Conservation (phyloP, 1,139 yeast genomes). For the Saccharomyces hybrid region DNA sequence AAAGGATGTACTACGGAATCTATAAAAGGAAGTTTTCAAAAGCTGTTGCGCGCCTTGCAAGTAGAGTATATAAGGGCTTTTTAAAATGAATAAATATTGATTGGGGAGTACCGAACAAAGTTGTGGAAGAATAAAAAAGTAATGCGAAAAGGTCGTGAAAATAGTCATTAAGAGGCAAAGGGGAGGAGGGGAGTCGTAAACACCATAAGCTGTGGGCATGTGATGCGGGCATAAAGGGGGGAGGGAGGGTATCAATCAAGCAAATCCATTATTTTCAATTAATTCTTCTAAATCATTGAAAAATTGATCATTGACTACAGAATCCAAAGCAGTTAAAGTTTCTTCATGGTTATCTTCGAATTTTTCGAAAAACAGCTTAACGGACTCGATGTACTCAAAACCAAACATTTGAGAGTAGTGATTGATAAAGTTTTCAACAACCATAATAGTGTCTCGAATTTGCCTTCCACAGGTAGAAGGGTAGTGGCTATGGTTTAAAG, state of each 20-base stretch:
- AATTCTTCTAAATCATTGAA: constrained; percentile 9
- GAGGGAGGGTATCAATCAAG: background rate
- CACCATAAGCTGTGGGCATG: background rate
- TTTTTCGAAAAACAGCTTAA: constrained; percentile 15
- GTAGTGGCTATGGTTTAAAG: constrained; percentile 4
- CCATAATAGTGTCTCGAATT: constrained; percentile 11
- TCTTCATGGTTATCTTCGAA: constrained; percentile 4
- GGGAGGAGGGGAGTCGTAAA: background rate
- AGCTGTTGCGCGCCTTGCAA: background rate
- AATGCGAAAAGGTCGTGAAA: background rate
- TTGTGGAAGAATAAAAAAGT: background rate
- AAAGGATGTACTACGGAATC: background rate
- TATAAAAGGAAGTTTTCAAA: background rate
- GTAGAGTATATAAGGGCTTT: background rate
- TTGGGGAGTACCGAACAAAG: background rate
- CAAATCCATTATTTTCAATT: constrained; percentile 6
- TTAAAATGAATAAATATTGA: background rate
- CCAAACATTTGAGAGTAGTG: constrained; percentile 21
- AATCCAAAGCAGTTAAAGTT: constrained; percentile 7
- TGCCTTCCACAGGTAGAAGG: constrained; percentile 1
- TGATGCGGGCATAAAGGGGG: background rate
- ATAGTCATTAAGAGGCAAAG: background rate
- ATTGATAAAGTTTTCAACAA: constrained; percentile 17
- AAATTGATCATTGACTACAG: constrained; percentile 9
- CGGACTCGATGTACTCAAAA: constrained; percentile 20